Evolutionary conservation across 805 yeast species (phyloP), one percentile per base, ranked within the genome.

Genomic region (Barnettozyma pratensis): DNA sequence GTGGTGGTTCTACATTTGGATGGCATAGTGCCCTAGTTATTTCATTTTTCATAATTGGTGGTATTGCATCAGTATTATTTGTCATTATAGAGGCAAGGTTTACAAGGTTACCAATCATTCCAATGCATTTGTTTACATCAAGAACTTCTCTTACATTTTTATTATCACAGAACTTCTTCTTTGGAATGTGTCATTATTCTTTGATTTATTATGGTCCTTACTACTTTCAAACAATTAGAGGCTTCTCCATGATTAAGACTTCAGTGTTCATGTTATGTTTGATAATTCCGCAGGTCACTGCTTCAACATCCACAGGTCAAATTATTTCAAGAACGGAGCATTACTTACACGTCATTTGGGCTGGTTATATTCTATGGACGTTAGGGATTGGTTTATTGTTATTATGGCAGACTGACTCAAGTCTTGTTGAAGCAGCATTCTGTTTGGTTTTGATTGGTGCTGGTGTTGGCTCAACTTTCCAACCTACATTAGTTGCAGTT

Each of bases 1-100:
- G 83, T 14, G 89, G 88, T 35, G 88, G 88, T 3, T 66, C 76
- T 7, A 66, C 75, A 9, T 81, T 72, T 58, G 61, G 68, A 0
- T 85, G 90, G 90, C 55, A 72, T 54, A 75, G 74, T 11, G 62
- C 73, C 3, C 49, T 66, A 25, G 70, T 70, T 12, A 72, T 78
- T 10, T 46, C 65, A 6, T 63, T 75, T 63, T 59, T 78, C 37
- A 60, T 65, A 4, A 51, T 76, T 37, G 82, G 83, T 27, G 74
- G 69, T 1, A 46, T 62, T 0, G 64, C 70, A 28, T 66, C 76
- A 26, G 49, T 72, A 1, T 51, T 59, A 0, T 81, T 84, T 47
- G 36, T 80, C 7, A 26, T 78, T 3, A 69, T 76, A 30, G 87
- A 84, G 38, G 9, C 42, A n/a, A 49, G 42, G 26, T 46, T 73